Percentiles rank a stretch among this genome's conserved stretches.
These are phyloP conservation scores for Rhododendron henanense DNA, from an alignment of 148 eudicot genomes.

Conservation along the genomic window DNA sequence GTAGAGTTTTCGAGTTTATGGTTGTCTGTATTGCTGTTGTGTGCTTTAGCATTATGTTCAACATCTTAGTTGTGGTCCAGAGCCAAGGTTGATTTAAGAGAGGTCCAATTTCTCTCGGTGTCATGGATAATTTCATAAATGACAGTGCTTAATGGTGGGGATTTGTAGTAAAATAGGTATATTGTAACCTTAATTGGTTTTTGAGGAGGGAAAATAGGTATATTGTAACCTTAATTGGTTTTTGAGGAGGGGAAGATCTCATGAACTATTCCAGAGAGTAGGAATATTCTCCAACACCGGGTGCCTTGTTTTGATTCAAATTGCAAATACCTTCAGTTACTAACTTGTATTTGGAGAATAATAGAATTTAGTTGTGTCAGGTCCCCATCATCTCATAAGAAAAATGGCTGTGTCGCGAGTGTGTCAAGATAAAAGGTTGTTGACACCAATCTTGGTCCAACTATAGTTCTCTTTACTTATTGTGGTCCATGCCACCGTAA, in stretches of 20 bases:
- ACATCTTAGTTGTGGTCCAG: not conserved
- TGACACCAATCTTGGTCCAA: not conserved
- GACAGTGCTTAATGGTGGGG: not conserved
- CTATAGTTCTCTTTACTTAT: not conserved
- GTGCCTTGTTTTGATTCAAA: not conserved
- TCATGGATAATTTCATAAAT: conserved; percentile 8
- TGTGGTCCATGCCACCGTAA: not conserved
- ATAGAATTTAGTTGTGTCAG: not conserved
- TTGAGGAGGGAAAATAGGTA: not conserved
- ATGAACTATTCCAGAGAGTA: not conserved
- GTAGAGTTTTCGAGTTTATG: conserved; percentile 24
- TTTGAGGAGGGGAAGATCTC: not conserved
- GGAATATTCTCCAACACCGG: not conserved
- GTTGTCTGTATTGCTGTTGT: not conserved
- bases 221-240: not conserved
- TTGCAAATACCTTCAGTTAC: not conserved
- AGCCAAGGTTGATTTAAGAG: not conserved
- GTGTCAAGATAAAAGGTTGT: not conserved
- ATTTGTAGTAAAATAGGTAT: not conserved
- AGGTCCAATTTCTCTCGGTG: not conserved
- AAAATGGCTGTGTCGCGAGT: not conserved
- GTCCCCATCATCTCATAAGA: not conserved
- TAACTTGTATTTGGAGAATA: not conserved
- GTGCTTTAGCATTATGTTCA: not conserved
- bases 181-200: not conserved